Evolutionary conservation across 352 stramenopile species (phyloP).

Genomic region (Pythium brachiatum): DNA sequence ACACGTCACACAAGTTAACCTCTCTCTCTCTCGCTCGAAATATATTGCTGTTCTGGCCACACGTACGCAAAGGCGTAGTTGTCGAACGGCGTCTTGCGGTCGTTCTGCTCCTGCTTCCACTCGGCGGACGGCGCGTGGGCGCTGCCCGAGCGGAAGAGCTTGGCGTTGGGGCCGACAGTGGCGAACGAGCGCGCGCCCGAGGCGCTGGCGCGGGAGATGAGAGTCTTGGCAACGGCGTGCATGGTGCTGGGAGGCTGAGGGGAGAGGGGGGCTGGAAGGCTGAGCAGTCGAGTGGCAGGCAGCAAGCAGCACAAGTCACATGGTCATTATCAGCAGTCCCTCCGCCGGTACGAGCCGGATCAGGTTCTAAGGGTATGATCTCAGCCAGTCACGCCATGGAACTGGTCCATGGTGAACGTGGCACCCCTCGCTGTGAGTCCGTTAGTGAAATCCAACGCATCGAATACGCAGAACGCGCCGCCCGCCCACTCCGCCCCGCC

Average conservation of each 20-base stretch:
- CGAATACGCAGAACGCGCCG: conserved; percentile 6
- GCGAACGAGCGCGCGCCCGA: conserved; percentile 33
- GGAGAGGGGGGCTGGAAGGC: not conserved
- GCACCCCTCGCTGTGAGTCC: conserved; percentile 54
- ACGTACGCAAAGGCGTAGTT: conserved; percentile 61
- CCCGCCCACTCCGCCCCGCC: not conserved
- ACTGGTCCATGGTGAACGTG: conserved; percentile 44
- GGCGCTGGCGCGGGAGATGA: conserved; percentile 23
- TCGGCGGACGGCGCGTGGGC: conserved; percentile 42
- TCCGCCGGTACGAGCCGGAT: conserved; percentile 64
- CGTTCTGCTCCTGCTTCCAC: conserved; percentile 43
- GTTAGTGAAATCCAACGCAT: conserved; percentile 32
- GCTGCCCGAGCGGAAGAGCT: conserved; percentile 41
- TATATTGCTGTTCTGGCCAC: not conserved
- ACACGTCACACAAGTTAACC: conserved; percentile 8
- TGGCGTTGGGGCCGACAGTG: conserved; percentile 46
- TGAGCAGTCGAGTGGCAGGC: conserved; percentile 10
- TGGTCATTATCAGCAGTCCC: conserved; percentile 56
- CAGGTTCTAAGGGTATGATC: conserved; percentile 70
- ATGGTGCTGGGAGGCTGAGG: conserved; percentile 24
- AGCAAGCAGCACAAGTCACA: conserved; percentile 19
- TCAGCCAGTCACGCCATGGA: conserved; percentile 51
- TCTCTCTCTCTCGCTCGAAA: not conserved
- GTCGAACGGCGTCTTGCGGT: conserved; percentile 51
- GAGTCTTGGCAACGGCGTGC: conserved; percentile 37